These are phyloP conservation scores for Trifolium subterraneum DNA, from an alignment of 306 rosid genomes.

Conservation along the genomic window DNA sequence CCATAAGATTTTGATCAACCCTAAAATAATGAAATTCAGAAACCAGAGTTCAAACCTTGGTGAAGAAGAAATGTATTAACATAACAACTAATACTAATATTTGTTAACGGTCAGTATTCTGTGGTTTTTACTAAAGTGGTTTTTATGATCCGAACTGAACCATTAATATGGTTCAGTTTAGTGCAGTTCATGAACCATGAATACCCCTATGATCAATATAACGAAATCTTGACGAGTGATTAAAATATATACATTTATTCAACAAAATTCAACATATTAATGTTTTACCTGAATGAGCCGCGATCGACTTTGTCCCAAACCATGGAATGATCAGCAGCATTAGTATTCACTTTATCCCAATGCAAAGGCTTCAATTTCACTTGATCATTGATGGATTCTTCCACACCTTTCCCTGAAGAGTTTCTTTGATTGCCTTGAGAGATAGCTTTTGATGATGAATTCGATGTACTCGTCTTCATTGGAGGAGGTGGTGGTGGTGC, in stretches of 20 bases:
- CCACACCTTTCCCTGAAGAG: slow-evolving; percentile 49
- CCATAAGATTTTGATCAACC: slow-evolving; percentile 91
- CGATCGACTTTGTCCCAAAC: slow-evolving; percentile 87
- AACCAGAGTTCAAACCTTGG: background rate
- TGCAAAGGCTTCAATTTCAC: slow-evolving; percentile 85
- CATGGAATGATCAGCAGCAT: slow-evolving; percentile 81
- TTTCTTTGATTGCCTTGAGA: slow-evolving; percentile 32
- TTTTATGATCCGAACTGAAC: too few species aligned
- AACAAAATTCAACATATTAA: background rate
- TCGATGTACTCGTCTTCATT: slow-evolving; percentile 36
- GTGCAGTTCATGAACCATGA: too few species aligned
- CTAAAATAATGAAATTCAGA: slow-evolving; percentile 48
- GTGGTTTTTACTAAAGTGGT: too few species aligned
- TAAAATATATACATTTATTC: background rate
- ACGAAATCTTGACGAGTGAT: background rate
- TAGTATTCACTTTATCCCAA: slow-evolving; percentile 87
- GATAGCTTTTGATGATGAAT: slow-evolving; percentile 47
- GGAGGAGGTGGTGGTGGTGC: slow-evolving; percentile 56
- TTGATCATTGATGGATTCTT: slow-evolving; percentile 49
- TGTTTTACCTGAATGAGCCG: slow-evolving; percentile 81
- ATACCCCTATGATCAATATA: background rate
- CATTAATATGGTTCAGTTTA: too few species aligned
- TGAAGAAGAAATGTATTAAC: background rate
- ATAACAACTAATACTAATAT: too few species aligned
- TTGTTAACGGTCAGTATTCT: too few species aligned